Base-by-base conservation (phyloP, 768 basidiomycete genomes). In the Rubroboletus satanas region DNA sequence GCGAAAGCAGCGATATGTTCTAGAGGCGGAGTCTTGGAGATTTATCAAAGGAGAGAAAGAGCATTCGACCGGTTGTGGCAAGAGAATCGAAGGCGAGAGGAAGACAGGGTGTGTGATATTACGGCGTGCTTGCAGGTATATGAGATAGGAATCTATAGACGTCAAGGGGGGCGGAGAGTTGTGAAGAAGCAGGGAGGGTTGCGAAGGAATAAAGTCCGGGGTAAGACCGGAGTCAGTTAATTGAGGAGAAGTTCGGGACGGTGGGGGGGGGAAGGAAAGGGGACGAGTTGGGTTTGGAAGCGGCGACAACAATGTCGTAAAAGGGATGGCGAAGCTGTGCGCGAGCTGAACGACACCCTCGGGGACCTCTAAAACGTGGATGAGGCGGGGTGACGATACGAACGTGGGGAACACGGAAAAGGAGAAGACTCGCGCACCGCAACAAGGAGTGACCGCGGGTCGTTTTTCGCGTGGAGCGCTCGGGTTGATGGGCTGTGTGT, bases 131-230 rank as follows among this genome's bases (percentile, higher is more conserved):
- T 41, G 60, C 17, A 38, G 31, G 47, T 33, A 57, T 54, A 57
- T 54, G 60, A 62, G 63, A 69, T 66, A 64, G 67, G 63, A 49
- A 58, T 57, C 64, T 65, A 64, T 67, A 65, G 61, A 62, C 49
- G 58, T 23, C 50, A 44, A 57, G 54, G 57, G 49, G 60, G 26
- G 51, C 44, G 50, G 51, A 55, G 58, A 45, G 55, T 43, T 59
- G 59, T 43, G 56, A 64, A 59, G 62, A 58, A 61, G 60, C 41
- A 46, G 26, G 12, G 46, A 56, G 52, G 53, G 53, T 56, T 54
- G 51, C 43, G 45, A 53, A 46, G 60, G 62, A 49, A 62, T 59
- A 60, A 51, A 69, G 65, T 67, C 67, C 67, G 67, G 67, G 67
- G 67, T 68, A 69, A 56, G 53, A 18, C 55, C 66, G 64, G 61